Evolutionary conservation across 805 yeast species (phyloP), one percentile per base, ranked within the genome.

Genomic region (Candida tammaniensis): DNA sequence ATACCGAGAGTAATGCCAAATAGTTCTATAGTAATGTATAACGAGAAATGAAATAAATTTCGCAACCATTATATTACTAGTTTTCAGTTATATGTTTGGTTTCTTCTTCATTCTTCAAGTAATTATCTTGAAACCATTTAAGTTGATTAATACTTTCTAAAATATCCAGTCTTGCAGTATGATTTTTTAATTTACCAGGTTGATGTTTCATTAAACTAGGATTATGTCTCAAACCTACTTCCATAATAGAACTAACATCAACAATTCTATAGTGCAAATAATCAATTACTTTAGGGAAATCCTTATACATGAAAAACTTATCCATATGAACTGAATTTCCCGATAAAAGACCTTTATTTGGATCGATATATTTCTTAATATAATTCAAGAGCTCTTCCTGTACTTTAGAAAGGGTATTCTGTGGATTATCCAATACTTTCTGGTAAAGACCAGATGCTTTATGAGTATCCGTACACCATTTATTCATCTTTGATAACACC

Each of bases 301-400:
- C 96, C 34, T 76, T 70, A 54, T 78, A 64, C 82, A 93, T 73
- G 59, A 91, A 93, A 32, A 83, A 70, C 39, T 87, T 74, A 56
- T 93, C 99, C 80, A 86, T 81, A 57, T 93, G 97, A 13, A 93
- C 80, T 0, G 95, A 75, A 48, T 91, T 93, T 2, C 99, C 99
- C 0, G 95, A 95, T 35, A 93, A 59, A 0, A 93, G 61, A 2
- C 88, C 97, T 13, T 65, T 61, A 2, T 77, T 65, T 8, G 65
- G 62, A 11, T 63, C 63, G 7, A 85, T 68, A 46, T 68, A 75
- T 43, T 64, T 64, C 45, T 69, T 54, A 33, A 93, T 61, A 50
- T 86, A 91, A 5, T 50, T 66, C 32, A 80, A 54, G 33, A 93
- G 59, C 43, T 84, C 91, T 0, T 48, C 38, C 44, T 87, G 83